Percentiles rank a stretch among this genome's conserved stretches.
phyloP scores from a whole-genome alignment of 768 basidiomycete genomes.

The Collybiopsis luxurians region DNA sequence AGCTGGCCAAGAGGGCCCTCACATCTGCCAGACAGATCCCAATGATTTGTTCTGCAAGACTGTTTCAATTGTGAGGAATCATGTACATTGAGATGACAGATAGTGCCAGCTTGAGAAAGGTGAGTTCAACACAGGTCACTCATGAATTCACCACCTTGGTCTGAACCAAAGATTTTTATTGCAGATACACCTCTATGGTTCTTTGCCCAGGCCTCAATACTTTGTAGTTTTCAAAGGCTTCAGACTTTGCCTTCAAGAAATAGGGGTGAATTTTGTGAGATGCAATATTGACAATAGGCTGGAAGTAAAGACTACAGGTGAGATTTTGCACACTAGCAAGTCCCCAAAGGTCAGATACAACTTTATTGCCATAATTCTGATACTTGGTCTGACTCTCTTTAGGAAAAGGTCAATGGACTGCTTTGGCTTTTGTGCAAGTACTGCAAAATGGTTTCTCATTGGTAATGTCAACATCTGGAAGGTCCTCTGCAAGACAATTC shows the following conservation, averaged over 20 bases:
- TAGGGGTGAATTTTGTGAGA: conserved; percentile 14
- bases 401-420: conserved; percentile 18
- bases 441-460: conserved; percentile 20
- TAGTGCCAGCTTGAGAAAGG: too few relatives aligned
- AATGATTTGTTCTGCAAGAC: conserved; percentile 25
- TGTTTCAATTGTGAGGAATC: conserved; percentile 30
- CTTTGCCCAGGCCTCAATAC: conserved; percentile 23
- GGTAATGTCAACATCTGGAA: conserved; percentile 18
- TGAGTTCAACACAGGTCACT: too few relatives aligned
- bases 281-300: conserved; percentile 13
- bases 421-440: conserved; percentile 23
- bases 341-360: conserved; percentile 23
- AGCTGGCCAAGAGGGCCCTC: conserved; percentile 24
- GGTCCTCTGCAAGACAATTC: too few relatives aligned
- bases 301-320: conserved; percentile 15
- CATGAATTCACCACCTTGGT: too few relatives aligned
- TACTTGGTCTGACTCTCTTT: conserved; percentile 15
- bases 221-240: conserved; percentile 15
- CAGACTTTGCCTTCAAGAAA: conserved; percentile 15
- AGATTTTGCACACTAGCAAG: conserved; percentile 17
- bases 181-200: conserved; percentile 16
- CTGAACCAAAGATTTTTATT: conserved; percentile 10
- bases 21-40: too few relatives aligned
- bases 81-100: too few relatives aligned
- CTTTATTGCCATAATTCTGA: conserved; percentile 14